These are phyloP conservation scores for Microstegium vimineum DNA, from an alignment of 176 grass and related monocot species.

Conservation along the genomic window DNA sequence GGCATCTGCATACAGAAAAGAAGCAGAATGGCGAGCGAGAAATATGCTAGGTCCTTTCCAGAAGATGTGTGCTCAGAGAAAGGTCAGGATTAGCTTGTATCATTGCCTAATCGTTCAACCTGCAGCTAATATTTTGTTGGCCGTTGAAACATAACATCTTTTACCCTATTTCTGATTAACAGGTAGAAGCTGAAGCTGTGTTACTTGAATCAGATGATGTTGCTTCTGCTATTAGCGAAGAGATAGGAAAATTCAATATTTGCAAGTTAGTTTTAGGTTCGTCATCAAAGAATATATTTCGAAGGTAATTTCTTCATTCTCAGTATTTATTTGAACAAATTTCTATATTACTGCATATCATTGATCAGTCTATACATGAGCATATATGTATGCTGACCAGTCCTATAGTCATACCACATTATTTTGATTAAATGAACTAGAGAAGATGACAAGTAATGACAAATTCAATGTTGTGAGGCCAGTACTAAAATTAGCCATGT, in stretches of 20 bases:
- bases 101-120: background rate
- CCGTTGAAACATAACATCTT: constrained; percentile 4
- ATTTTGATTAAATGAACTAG: background rate
- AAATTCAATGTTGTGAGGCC: background rate
- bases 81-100: constrained; percentile 23
- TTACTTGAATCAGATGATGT: constrained; percentile 75
- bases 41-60: constrained; percentile 57
- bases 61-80: constrained; percentile 62
- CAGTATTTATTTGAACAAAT: background rate
- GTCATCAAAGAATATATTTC: constrained; percentile 64
- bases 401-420: background rate
- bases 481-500: background rate
- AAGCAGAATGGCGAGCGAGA: constrained; percentile 65
- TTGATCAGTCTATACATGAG: background rate
- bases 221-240: constrained; percentile 54
- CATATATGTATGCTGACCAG: background rate
- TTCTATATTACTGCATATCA: background rate
- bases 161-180: constrained; percentile 6
- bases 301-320: constrained; percentile 39
- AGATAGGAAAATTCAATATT: constrained; percentile 68
- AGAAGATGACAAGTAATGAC: background rate
- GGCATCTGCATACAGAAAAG: constrained; percentile 61
- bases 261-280: constrained; percentile 67
- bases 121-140: background rate
- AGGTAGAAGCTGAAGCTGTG: constrained; percentile 83